Evolutionary conservation across 2,329 filamentous ascomycete genomes (phyloP).

Genomic region (Tolypocladium sp.): DNA sequence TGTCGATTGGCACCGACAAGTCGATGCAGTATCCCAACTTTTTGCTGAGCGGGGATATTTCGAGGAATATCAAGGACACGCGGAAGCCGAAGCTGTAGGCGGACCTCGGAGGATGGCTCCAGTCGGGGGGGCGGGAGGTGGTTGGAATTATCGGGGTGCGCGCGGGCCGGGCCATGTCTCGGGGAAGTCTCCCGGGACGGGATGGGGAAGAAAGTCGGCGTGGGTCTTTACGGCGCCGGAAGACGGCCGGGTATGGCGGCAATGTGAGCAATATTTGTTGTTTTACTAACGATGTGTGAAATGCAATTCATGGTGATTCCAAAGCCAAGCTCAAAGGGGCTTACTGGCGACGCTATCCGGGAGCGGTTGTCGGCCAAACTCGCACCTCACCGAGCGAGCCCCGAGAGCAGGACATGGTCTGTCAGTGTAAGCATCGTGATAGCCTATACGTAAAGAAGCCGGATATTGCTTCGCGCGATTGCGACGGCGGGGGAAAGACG

Average conservation of each 20-base stretch:
- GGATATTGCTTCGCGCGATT: too few species aligned
- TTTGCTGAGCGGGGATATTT: conserved; percentile 23
- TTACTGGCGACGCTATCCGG: background rate
- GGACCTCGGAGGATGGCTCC: background rate
- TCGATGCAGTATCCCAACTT: conserved; percentile 46
- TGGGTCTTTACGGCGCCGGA: background rate
- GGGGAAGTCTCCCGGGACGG: background rate
- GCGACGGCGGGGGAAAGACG: too few species aligned
- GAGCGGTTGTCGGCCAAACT: background rate
- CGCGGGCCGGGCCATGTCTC: background rate
- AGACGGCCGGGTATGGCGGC: background rate
- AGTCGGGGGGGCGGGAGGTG: background rate
- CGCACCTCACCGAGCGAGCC: background rate
- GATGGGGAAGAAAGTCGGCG: background rate
- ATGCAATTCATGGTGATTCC: background rate
- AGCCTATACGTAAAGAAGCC: background rate
- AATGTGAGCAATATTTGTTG: background rate
- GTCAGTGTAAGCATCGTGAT: background rate
- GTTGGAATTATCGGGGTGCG: background rate
- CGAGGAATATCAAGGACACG: conserved; percentile 21
- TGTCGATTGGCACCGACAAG: conserved; percentile 36
- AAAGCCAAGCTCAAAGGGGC: background rate
- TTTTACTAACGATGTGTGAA: background rate
- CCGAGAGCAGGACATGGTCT: background rate
- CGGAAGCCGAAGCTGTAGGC: conserved; percentile 32